A percentile compares a stretch with the other conserved stretches of the same genome.
phyloP scores from a whole-genome alignment of 1,284 basidiomycete species.

The Sutorius eximius region DNA sequence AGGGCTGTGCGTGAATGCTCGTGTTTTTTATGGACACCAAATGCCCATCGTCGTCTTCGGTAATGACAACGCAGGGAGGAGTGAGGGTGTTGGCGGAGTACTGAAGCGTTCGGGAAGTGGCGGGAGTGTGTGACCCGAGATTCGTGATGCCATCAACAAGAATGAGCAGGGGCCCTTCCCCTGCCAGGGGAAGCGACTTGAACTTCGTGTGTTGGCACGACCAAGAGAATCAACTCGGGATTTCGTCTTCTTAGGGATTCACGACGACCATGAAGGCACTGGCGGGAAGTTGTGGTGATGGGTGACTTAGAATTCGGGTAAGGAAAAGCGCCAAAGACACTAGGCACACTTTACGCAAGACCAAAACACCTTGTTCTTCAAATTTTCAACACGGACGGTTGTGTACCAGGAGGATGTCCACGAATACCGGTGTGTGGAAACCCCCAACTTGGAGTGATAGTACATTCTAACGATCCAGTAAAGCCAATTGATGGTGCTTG shows the following conservation, averaged over 20 bases:
- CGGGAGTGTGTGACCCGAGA: neutral
- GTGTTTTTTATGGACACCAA: slow-evolving; percentile 22
- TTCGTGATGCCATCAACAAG: slow-evolving; percentile 25
- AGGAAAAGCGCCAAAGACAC: no score
- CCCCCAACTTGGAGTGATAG: no score
- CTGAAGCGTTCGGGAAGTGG: slow-evolving; percentile 55
- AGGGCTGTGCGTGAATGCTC: no score
- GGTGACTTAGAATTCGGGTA: no score
- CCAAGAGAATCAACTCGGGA: no score
- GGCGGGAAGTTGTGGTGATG: no score
- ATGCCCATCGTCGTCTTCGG: neutral
- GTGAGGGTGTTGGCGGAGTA: slow-evolving; percentile 18
- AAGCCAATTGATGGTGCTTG: neutral
- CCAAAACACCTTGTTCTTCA: neutral
- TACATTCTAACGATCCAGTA: neutral
- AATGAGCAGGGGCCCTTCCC: no score
- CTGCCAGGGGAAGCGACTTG: no score
- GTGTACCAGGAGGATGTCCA: no score
- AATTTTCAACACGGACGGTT: neutral
- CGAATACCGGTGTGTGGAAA: neutral
- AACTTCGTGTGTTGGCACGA: no score
- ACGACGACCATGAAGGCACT: no score
- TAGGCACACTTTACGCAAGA: neutral
- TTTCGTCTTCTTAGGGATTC: no score
- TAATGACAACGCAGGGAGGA: neutral